phyloP scores from a whole-genome alignment of 2,329 filamentous ascomycete species.

The Plectosphaerella cucumerina region DNA sequence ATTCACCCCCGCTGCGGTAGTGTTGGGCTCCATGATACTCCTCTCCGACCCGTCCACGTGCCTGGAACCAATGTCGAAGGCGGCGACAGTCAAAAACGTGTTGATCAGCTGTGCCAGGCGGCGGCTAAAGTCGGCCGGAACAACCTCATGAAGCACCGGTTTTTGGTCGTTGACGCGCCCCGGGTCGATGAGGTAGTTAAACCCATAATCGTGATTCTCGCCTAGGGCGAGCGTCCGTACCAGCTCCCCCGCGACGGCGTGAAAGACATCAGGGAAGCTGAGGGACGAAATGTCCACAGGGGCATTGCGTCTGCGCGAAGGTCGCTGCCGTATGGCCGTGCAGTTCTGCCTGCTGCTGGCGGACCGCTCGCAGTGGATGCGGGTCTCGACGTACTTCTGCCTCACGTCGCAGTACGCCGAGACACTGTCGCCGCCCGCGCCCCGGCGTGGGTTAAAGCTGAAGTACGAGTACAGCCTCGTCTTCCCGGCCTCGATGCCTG shows the following conservation, averaged over 20 bases:
- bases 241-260: neutral
- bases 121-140: neutral
- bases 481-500: neutral
- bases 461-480: conserved; percentile 1
- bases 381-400: conserved; percentile 6
- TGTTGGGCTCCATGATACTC: neutral
- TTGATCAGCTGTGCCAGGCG: conserved; percentile 6
- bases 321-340: neutral
- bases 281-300: conserved; percentile 3
- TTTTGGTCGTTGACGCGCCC: too few species aligned
- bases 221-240: too few species aligned
- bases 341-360: conserved; percentile 1
- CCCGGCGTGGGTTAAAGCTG: neutral
- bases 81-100: conserved; percentile 2
- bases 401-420: neutral
- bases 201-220: too few species aligned
- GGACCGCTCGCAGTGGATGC: conserved; percentile 2
- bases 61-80: neutral
- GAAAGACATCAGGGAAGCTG: neutral
- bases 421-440: neutral
- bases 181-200: too few species aligned
- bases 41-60: neutral
- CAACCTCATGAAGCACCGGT: neutral
- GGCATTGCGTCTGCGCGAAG: conserved; percentile 1
- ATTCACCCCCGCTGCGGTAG: too few species aligned